phyloP scores from a whole-genome alignment of 176 grass and related monocot species.

The Alloteropsis semialata region DNA sequence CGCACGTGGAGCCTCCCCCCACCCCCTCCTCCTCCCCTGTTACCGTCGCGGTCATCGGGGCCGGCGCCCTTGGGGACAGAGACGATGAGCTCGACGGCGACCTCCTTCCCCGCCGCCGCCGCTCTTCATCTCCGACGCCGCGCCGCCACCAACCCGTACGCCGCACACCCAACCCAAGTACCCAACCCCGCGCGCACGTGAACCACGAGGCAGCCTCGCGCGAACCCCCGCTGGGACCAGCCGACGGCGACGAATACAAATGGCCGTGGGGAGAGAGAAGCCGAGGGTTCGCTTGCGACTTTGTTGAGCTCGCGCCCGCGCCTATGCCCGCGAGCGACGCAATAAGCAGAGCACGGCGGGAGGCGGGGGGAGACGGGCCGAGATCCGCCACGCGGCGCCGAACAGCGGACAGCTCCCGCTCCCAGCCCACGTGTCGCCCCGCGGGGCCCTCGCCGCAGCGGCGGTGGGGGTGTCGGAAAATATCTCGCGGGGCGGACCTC shows the following conservation, averaged over 20 bases:
- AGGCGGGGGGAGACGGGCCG: background rate
- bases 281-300: background rate
- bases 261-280: background rate
- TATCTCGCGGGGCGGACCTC: slow-evolving; percentile 20
- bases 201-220: background rate
- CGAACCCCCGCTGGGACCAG: background rate
- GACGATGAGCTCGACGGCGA: no score
- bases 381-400: slow-evolving; percentile 3
- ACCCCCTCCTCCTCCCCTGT: background rate
- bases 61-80: no score
- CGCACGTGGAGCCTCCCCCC: slow-evolving; percentile 34
- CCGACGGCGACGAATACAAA: background rate
- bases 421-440: background rate
- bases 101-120: background rate
- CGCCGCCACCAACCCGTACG: background rate
- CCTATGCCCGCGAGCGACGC: background rate
- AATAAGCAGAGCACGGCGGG: background rate
- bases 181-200: background rate
- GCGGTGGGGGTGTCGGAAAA: slow-evolving; percentile 22
- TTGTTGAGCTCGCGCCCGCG: background rate
- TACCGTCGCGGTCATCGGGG: no score
- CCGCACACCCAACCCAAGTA: background rate
- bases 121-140: slow-evolving; percentile 18
- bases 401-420: background rate
- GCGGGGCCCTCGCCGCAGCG: background rate